Percentiles rank a stretch among this genome's conserved stretches.
These are phyloP conservation scores for Chlorociboria aeruginascens DNA, from an alignment of 495 filamentous ascomycete genomes.

Conservation along the genomic window DNA sequence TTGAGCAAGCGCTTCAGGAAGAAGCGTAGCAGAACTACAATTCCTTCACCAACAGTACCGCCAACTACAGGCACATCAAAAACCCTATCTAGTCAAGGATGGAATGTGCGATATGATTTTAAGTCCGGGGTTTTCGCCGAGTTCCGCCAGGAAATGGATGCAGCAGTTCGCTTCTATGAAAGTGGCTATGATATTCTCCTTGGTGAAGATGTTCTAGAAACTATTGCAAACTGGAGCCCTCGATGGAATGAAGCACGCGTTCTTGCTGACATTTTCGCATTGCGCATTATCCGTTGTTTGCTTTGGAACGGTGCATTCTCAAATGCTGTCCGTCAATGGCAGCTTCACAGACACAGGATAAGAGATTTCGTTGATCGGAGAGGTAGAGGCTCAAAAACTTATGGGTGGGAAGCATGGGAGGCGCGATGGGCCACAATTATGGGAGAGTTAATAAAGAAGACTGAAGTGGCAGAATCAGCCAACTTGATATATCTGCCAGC, in stretches of 20 bases:
- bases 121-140: conserved; percentile 85
- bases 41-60: conserved; percentile 74
- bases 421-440: conserved; percentile 71
- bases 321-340: conserved; percentile 65
- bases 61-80: conserved; percentile 73
- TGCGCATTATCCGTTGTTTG: conserved; percentile 69
- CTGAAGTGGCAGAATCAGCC: conserved; percentile 31
- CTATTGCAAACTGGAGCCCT: conserved; percentile 74
- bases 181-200: conserved; percentile 74
- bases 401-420: conserved; percentile 84
- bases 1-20: conserved; percentile 77
- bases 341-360: conserved; percentile 55
- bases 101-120: conserved; percentile 87
- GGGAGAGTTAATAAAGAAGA: conserved; percentile 63
- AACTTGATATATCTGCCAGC: conserved; percentile 30
- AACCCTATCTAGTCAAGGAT: conserved; percentile 70
- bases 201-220: conserved; percentile 69
- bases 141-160: conserved; percentile 82
- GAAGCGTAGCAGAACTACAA: conserved; percentile 62
- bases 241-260: conserved; percentile 78
- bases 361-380: conserved; percentile 65
- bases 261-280: conserved; percentile 64
- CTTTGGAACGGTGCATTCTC: conserved; percentile 66
- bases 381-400: conserved; percentile 70
- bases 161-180: conserved; percentile 68